A percentile compares a stretch with the other conserved stretches of the same genome.
phyloP scores from a whole-genome alignment of 2,329 filamentous ascomycete genomes.

The Colletotrichum truncatum region DNA sequence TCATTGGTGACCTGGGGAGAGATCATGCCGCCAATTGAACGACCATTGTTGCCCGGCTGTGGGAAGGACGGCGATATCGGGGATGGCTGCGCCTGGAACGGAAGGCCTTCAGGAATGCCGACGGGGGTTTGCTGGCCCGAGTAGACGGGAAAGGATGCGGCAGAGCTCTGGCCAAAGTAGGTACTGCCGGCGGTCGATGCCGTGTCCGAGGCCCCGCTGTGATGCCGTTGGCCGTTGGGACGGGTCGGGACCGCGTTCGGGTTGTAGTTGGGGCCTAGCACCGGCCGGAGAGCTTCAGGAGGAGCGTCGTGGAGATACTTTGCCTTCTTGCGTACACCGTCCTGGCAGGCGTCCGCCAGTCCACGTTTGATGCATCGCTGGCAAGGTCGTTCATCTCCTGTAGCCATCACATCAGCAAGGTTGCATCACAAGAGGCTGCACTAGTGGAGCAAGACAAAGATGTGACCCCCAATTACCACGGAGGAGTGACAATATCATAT shows the following conservation, averaged over 20 bases:
- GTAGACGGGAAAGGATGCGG: conserved; percentile 61
- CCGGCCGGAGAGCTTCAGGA: conserved; percentile 87
- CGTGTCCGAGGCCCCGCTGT: conserved; percentile 46
- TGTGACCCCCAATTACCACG: neutral
- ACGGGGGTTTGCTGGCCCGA: conserved; percentile 56
- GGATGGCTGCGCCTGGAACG: conserved; percentile 74
- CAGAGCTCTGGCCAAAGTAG: conserved; percentile 58
- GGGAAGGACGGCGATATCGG: conserved; percentile 81
- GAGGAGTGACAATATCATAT: conserved; percentile 24
- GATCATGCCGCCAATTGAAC: conserved; percentile 53
- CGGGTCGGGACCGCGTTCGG: conserved; percentile 57
- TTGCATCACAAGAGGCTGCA: neutral
- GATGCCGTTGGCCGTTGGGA: conserved; percentile 50
- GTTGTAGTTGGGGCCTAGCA: conserved; percentile 77
- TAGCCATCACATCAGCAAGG: conserved; percentile 27
- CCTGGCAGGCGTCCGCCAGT: conserved; percentile 89
- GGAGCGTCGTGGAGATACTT: conserved; percentile 98
- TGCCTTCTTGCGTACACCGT: conserved; percentile 97
- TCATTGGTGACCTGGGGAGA: conserved; percentile 60
- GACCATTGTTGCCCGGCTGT: conserved; percentile 46
- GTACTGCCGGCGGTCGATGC: conserved; percentile 51
- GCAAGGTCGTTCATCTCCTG: conserved; percentile 95
- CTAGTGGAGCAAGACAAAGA: neutral
- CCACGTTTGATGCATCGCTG: conserved; percentile 93
- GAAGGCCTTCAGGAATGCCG: conserved; percentile 56